Evolutionary conservation across 176 grass and related monocot genomes (phyloP).

Genomic region (Cenchrus fungigraminus): DNA sequence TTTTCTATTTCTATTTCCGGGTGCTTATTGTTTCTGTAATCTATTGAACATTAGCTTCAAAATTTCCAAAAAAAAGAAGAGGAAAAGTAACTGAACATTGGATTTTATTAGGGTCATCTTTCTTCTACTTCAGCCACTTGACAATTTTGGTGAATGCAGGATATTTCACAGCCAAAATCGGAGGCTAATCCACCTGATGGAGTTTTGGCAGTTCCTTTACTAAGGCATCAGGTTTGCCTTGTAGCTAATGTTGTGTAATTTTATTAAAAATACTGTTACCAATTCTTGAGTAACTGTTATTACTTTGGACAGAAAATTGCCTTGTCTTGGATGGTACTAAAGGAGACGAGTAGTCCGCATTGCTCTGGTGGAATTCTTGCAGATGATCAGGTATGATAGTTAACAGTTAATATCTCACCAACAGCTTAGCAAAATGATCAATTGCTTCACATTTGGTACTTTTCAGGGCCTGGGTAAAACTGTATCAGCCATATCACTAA

Average conservation of each 20-base stretch:
- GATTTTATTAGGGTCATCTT: conserved; percentile 1
- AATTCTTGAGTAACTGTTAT: conserved; percentile 40
- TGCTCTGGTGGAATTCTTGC: conserved; percentile 98
- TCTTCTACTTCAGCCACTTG: conserved; percentile 41
- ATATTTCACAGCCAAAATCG: conserved; percentile 82
- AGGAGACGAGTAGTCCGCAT: conserved; percentile 68
- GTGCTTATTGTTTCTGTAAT: background rate
- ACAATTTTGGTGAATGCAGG: conserved; percentile 60
- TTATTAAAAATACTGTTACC: conserved; percentile 16
- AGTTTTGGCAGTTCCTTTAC: conserved; percentile 76
- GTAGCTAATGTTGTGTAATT: conserved; percentile 10
- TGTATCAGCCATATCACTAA: conserved; percentile 92
- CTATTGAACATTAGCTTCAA: conserved; percentile 10
- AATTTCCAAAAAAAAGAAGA: background rate
- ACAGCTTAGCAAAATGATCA: conserved; percentile 26
- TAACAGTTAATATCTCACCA: background rate
- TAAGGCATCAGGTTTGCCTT: conserved; percentile 88
- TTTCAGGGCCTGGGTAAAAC: conserved; percentile 97
- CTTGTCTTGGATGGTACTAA: conserved; percentile 98
- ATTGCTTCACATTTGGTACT: conserved; percentile 41
- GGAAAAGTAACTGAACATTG: background rate
- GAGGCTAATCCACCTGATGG: conserved; percentile 92
- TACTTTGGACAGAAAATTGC: conserved; percentile 78
- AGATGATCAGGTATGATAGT: conserved; percentile 88
- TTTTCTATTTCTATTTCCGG: conserved; percentile 18